Evolutionary conservation across 2,329 filamentous ascomycete genomes (phyloP).

Genomic region (Phaeosphaeriaceae sp.): DNA sequence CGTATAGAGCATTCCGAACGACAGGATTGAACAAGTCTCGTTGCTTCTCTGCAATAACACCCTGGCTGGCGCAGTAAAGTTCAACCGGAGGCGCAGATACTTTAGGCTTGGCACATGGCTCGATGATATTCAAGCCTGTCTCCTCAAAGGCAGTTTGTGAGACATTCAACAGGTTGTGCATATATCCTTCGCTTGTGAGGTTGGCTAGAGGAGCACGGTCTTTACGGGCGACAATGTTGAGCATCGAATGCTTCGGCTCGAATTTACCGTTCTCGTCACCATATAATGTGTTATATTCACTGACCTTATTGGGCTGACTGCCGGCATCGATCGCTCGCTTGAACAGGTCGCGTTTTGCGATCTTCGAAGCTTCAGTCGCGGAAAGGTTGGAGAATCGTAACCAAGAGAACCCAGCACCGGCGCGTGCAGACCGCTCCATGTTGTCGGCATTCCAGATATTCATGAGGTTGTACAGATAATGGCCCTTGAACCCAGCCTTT

Average conservation of each 20-base stretch:
- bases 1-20: slow-evolving; percentile 78
- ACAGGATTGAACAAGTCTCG: slow-evolving; percentile 77
- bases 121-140: slow-evolving; percentile 77
- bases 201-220: slow-evolving; percentile 71
- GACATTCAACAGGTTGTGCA: slow-evolving; percentile 81
- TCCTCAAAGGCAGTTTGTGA: slow-evolving; percentile 68
- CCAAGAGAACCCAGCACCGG: slow-evolving; percentile 80
- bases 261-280: slow-evolving; percentile 68
- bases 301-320: slow-evolving; percentile 62
- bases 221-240: slow-evolving; percentile 77
- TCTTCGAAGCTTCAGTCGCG: slow-evolving; percentile 71
- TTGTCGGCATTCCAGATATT: slow-evolving; percentile 89
- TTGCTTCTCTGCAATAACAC: slow-evolving; percentile 68
- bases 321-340: slow-evolving; percentile 71
- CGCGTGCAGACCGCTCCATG: slow-evolving; percentile 67
- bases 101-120: slow-evolving; percentile 78
- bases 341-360: slow-evolving; percentile 74
- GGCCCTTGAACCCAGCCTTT: slow-evolving; percentile 78
- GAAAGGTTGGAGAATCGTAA: slow-evolving; percentile 84
- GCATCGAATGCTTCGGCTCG: slow-evolving; percentile 76
- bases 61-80: slow-evolving; percentile 74
- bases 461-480: slow-evolving; percentile 80
- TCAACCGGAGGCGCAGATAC: slow-evolving; percentile 87
- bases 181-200: slow-evolving; percentile 72
- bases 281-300: slow-evolving; percentile 72